Base-by-base conservation (phyloP, 331 rosid species). In the Pyrus hybrid region DNA sequence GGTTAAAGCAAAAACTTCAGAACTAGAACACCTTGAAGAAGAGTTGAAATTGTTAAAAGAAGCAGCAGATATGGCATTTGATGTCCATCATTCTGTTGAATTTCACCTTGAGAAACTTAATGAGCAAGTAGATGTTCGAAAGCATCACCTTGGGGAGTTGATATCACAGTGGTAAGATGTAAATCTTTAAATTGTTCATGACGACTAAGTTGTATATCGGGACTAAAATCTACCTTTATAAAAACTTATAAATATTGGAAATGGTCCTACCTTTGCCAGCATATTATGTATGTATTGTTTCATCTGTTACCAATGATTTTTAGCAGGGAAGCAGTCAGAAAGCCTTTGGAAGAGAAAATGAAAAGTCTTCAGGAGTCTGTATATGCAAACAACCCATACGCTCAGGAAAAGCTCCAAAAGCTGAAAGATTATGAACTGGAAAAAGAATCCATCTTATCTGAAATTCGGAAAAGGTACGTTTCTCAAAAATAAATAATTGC, bases 321-420 rank as follows among this genome's bases (percentile, higher is more conserved):
- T 78, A 54, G 11, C 89, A 94, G 99, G 99, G 92, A 86, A 68
- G 80, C 75, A 72, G 80, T 74, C 69, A 86, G 81, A 84, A 86
- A 81, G 82, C 81, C 82, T 63, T 76, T 90, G 88, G 97, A 87
- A 87, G 90, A 85, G 89, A 91, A 80, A 79, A 92, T 79, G 83
- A 79, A 47, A 78, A 76, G 63, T 85, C 90, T 94, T 68, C 84
- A 82, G 86, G 87, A 86, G 63, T 80, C 85, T 73, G 78, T 94
- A 6, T 92, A 70, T 84, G 87, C 85, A 72, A 78, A 80, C 63
- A 79, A 43, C 77, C 92, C 88, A 29, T 87, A 80, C 75, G 84
- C 91, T 72, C 77, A 60, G 65, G 91, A 74, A 88, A 85, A 86
- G 76, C 86, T 87, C 72, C 90, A 82, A 77, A 86, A 83, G 82